Base-by-base conservation (phyloP, 179 eudicot genomes). In the Kewa caespitosa region DNA sequence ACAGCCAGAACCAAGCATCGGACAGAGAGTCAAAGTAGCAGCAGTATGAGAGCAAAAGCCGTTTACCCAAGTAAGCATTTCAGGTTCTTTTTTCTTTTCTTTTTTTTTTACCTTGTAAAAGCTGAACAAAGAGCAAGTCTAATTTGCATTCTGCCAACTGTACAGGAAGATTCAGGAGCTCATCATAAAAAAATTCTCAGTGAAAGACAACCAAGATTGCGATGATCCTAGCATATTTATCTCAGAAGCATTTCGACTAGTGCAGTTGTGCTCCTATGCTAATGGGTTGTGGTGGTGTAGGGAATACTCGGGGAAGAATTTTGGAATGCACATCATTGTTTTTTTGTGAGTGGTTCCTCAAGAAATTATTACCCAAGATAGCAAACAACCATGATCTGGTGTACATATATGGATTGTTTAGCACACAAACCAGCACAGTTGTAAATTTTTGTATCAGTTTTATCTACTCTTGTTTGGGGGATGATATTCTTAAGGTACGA, bases 11-110 rank as follows among this genome's bases (percentile, higher is more conserved):
- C 37, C 75, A 30, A 22, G 38, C 8, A 23, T 57, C 14, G 62
- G 69, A 30, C 52, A 25, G 59, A 80, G 65, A 73, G 78, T 33
- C 70, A 69, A 73, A 68, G 70, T 60, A 62, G 72, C 61, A 65
- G 64, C 60, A 68, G 70, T 28, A 46, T 69, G 70, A 79, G 42
- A 72, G 60, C 43, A 39, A 37, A 32, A 60, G 36, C 9, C 22
- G 55, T 69, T 27, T 39, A 57, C 27, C 39, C 42, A 50, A 50
- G 70, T 74, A 60, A 62, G 38, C 59, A 37, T 34, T 28, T 36
- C 39, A 3, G 31, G 33, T 52, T 59, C 41, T 41, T 39, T 32
- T 39, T 38, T 25, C 28, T 31, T 14, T 6, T 18, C 27, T 8
- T 42, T 22, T 25, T 27, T 23, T 9, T 46, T 67, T 28, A 27